Percentiles rank a stretch among this genome's conserved stretches.
Evolutionary conservation across 2,329 filamentous ascomycete genomes (phyloP).

Genomic region (Amauroascus niger): DNA sequence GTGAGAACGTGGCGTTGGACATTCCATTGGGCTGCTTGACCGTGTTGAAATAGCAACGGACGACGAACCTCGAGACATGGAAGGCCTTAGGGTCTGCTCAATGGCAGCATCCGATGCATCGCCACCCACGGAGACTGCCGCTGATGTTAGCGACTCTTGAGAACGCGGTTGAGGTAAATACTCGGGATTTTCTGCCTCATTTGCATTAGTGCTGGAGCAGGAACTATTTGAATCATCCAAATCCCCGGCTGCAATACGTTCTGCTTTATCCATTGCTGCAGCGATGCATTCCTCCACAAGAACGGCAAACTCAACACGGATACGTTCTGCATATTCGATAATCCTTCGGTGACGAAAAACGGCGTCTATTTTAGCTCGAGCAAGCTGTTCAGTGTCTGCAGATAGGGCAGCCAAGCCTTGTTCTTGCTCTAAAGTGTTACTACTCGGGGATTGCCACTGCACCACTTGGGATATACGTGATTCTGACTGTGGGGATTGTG

Average conservation of each 20-base stretch:
- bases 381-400: conserved; percentile 74
- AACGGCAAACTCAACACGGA: conserved; percentile 84
- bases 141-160: conserved; percentile 35
- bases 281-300: conserved; percentile 94
- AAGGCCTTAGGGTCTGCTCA: conserved; percentile 43
- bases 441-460: conserved; percentile 92
- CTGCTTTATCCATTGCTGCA: conserved; percentile 80
- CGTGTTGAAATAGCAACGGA: conserved; percentile 65
- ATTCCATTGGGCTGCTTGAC: conserved; percentile 83
- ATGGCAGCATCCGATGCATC: neutral
- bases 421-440: conserved; percentile 84
- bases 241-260: conserved; percentile 74
- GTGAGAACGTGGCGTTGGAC: conserved; percentile 80
- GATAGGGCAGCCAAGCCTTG: conserved; percentile 81
- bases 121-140: neutral
- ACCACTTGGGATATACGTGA: conserved; percentile 86
- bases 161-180: conserved; percentile 36
- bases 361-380: conserved; percentile 82
- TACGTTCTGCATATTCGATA: conserved; percentile 90
- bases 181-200: neutral
- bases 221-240: conserved; percentile 60
- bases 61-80: conserved; percentile 44
- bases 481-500: conserved; percentile 91
- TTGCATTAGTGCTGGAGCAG: conserved; percentile 1
- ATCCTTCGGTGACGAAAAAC: conserved; percentile 85